phyloP scores from a whole-genome alignment of 2,329 filamentous ascomycete species.

The Sporothrix globosa region DNA sequence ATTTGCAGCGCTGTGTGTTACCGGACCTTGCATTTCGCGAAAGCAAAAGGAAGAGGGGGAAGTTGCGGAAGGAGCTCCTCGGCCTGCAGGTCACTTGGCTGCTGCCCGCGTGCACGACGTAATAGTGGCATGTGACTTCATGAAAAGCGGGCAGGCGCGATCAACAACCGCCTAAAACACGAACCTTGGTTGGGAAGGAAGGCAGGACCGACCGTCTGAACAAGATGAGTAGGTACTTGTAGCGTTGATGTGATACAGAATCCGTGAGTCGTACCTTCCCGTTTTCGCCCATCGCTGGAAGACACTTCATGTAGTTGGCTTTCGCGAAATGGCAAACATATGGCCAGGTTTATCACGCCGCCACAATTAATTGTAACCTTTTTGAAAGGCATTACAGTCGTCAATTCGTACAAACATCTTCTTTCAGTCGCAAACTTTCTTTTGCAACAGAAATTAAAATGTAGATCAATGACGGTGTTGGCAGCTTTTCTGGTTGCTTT shows the following conservation, averaged over 20 bases:
- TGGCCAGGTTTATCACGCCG: too few species aligned
- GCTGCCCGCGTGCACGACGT: conserved; percentile 15
- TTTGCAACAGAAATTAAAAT: neutral
- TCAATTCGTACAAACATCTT: neutral
- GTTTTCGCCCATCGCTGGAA: too few species aligned
- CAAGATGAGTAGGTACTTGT: neutral
- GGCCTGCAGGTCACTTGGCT: neutral
- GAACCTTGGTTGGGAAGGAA: neutral
- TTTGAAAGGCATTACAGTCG: neutral
- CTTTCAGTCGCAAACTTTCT: neutral
- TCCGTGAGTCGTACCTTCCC: too few species aligned
- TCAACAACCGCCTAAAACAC: neutral
- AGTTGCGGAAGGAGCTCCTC: conserved; percentile 4
- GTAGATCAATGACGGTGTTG: conserved; percentile 6
- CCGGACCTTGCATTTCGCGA: conserved; percentile 22
- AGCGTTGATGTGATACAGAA: too few species aligned
- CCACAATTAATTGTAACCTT: neutral
- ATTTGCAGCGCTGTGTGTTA: neutral
- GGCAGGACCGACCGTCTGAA: neutral
- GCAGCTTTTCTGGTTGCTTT: neutral
- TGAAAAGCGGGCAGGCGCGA: neutral
- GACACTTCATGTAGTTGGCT: too few species aligned
- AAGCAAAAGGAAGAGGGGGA: neutral
- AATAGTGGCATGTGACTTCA: conserved; percentile 9
- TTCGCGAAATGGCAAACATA: too few species aligned